Conservation (phyloP, 2,329 filamentous ascomycete species). For the Chaetothyriales sp. region DNA sequence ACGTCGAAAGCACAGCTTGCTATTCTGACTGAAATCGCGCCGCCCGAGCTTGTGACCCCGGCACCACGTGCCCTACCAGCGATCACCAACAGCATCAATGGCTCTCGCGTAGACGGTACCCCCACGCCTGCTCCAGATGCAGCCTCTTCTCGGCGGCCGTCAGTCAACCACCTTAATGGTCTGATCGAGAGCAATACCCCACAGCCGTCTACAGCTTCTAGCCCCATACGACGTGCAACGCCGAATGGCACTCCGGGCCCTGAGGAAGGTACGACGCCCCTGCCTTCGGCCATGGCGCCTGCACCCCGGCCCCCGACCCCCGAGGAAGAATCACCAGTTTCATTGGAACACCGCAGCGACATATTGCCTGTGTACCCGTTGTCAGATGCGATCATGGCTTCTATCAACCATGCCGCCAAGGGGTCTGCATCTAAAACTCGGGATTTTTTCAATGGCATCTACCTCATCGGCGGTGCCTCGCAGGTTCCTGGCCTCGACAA, state of each 20-base stretch:
- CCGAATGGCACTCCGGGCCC: slow-evolving; percentile 29
- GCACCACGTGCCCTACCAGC: slow-evolving; percentile 23
- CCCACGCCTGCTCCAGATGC: slow-evolving; percentile 20
- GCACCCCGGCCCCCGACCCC: background rate
- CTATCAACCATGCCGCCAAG: slow-evolving; percentile 71
- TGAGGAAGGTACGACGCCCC: slow-evolving; percentile 9
- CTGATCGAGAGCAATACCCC: slow-evolving; percentile 52
- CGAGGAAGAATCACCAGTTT: slow-evolving; percentile 25
- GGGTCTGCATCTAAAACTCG: slow-evolving; percentile 85
- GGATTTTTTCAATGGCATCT: slow-evolving; percentile 77
- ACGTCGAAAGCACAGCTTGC: slow-evolving; percentile 67
- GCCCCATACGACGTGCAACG: slow-evolving; percentile 60
- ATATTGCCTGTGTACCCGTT: slow-evolving; percentile 71
- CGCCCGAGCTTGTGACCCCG: slow-evolving; percentile 19
- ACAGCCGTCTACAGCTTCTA: slow-evolving; percentile 70
- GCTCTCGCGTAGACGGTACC: slow-evolving; percentile 39
- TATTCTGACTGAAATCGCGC: slow-evolving; percentile 39
- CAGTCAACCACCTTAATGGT: slow-evolving; percentile 49
- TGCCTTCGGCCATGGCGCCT: slow-evolving; percentile 6
- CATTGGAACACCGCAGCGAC: slow-evolving; percentile 52
- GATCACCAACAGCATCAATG: slow-evolving; percentile 24
- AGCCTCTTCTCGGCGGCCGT: slow-evolving; percentile 41
- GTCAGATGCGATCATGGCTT: slow-evolving; percentile 77
- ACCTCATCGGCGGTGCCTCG: slow-evolving; percentile 74
- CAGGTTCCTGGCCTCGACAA: slow-evolving; percentile 66